Evolutionary conservation across 129 eudicot species (phyloP).

Genomic region (Ambrosia trifida): DNA sequence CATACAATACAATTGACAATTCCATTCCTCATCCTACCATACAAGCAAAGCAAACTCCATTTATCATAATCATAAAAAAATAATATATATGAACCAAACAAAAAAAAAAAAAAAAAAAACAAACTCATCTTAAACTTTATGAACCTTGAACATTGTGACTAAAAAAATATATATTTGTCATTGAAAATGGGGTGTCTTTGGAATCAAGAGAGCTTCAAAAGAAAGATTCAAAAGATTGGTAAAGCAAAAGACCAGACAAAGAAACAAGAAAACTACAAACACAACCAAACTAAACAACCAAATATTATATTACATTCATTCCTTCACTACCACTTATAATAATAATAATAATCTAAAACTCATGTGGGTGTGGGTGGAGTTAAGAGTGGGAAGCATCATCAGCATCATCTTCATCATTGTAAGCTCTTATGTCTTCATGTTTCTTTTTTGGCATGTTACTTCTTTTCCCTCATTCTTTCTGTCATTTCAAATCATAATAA

Average conservation of each 20-base stretch:
- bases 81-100: too few relatives aligned
- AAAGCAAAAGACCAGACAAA: conserved; percentile 31
- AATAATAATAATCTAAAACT: conserved; percentile 18
- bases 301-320: conserved; percentile 8
- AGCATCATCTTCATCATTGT: conserved; percentile 48
- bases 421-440: conserved; percentile 16
- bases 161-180: conserved; percentile 15
- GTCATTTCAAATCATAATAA: conserved; percentile 30
- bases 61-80: background rate
- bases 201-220: conserved; percentile 34
- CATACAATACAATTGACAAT: background rate
- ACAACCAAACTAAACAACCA: conserved; percentile 27
- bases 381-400: conserved; percentile 51
- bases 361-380: conserved; percentile 40
- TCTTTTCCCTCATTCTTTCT: conserved; percentile 21
- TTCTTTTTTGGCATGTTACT: conserved; percentile 40
- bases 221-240: conserved; percentile 34
- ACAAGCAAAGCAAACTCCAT: conserved; percentile 17
- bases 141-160: conserved; percentile 25
- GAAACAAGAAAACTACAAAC: conserved; percentile 36
- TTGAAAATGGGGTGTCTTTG: conserved; percentile 33
- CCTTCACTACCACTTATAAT: background rate
- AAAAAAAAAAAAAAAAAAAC: background rate
- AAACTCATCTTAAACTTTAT: conserved; percentile 2
- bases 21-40: conserved; percentile 6